Evolutionary conservation across 106 monocot genomes (phyloP), one percentile per base, ranked within the genome.

Genomic region (Dendrobium huoshanense): DNA sequence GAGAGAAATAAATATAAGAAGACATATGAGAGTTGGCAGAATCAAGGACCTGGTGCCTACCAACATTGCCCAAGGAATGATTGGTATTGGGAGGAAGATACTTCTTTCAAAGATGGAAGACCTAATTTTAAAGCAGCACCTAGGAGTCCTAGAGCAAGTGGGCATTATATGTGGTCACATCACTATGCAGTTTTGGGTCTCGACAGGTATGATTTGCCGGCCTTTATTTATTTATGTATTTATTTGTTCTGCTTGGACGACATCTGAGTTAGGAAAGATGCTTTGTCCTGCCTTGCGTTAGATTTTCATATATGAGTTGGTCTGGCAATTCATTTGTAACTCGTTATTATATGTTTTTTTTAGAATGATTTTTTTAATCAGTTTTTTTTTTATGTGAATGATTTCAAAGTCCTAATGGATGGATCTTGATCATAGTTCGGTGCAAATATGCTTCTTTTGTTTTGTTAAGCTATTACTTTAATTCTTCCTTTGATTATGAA

Each of bases 101-200:
- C 77, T 61, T 82, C 82, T 72, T 88, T 88, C 79, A 82, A 76
- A 77, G 75, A 90, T 78, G 84, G 83, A 86, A 82, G 77, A 77
- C 81, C 80, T 65, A 86, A 86, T 76, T 84, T 83, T 77, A 80
- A 81, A 88, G 79, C 84, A 33, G 33, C 72, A 42, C 75, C 84
- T 24, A 82, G 76, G 15, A 80, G 78, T 27, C 72, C 83, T 41
- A 82, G 55, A 13, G 73, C 81, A 47, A 80, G 27, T 67, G 83
- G 79, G 41, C 80, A 31, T 67, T 85, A 85, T 72, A 7, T 80
- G 29, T 79, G 89, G 88, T 95, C 90, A 74, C 90, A 92, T 83
- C 92, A 95, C 79, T 95, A 95, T 70, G 83, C 92, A 67, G 82
- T 95, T 78, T 79, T 92, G 73, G 95, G 95, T 29, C 92, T 95